Evolutionary conservation across 139 green algal species (phyloP).

Genomic region (Tetradesmus obliquus): DNA sequence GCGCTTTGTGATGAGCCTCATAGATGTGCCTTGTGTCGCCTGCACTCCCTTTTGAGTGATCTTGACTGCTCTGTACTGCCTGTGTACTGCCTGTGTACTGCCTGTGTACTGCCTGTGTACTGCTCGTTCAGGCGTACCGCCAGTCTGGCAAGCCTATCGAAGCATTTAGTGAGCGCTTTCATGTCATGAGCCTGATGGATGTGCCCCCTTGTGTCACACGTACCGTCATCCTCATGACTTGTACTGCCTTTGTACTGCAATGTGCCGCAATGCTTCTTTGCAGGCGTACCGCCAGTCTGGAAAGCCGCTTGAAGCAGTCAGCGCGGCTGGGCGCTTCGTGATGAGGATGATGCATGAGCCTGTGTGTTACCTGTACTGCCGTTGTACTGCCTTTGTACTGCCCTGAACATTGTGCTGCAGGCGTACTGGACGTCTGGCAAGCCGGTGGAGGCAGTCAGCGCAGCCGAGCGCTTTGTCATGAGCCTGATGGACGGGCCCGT

Average conservation of each 20-base stretch:
- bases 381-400: background rate
- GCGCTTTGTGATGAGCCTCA: background rate
- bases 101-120: too few species aligned
- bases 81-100: background rate
- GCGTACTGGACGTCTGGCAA: constrained; percentile 45
- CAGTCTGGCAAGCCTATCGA: constrained; percentile 45
- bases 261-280: too few species aligned
- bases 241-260: too few species aligned
- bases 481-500: constrained; percentile 52
- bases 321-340: constrained; percentile 20
- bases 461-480: constrained; percentile 48
- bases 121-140: constrained; percentile 7
- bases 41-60: background rate
- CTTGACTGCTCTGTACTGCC: background rate
- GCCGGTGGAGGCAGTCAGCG: constrained; percentile 43
- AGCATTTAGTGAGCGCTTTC: constrained; percentile 38
- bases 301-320: constrained; percentile 47
- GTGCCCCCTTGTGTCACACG: constrained; percentile 34
- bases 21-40: background rate
- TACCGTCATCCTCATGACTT: background rate
- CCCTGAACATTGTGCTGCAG: background rate
- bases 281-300: constrained; percentile 41
- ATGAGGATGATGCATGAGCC: background rate
- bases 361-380: background rate
- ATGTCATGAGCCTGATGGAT: constrained; percentile 48